Base-by-base conservation (phyloP, 805 yeast genomes). In the Saccharomycopsis oosterbeekiorum region DNA sequence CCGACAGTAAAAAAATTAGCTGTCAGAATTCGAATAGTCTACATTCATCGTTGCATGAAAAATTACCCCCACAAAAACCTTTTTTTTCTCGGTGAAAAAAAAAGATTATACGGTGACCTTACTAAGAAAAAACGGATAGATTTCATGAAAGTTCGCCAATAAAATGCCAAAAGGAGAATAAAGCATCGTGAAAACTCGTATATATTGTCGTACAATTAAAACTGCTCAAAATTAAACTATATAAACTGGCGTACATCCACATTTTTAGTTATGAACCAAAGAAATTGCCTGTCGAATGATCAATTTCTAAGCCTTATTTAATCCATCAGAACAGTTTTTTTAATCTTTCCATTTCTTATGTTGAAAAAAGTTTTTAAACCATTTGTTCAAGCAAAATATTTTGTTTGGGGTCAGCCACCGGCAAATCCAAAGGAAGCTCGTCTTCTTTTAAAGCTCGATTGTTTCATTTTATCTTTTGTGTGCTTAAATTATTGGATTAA, bases 401-500 rank as follows among this genome's bases (percentile, higher is more conserved):
- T 68, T 1, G 63, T 74, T 17, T 73, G 76, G 76, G 77, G 77
- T 12, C 67, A 68, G 60, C 65, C 70, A 14, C 76, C 76, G 6
- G 40, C 57, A 15, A 70, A 71, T 56, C 71, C 72, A 5, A 68
- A 65, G n/a, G 79, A 74, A 61, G 69, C 70, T 14, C 67, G 64
- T 42, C 69, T 74, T 34, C 65, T 76, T 19, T 59, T 72, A 29
- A 76, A 76, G 62, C 68, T 75, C 60, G 79, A 76, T 64, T 71
- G 75, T 73, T 74, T 76, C 21, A 72, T 76, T 21, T 68, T 76
- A 39, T 71, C 77, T 12, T 75, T 73, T 62, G 71, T 69, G 10
- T 75, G 78, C 62, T 67, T 76, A 29, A 64, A 70, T 8, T 76
- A 76, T 64, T 76, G 78, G 78, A 74, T 76, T 61, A 84, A 84